These are phyloP conservation scores for Phytophthora boehmeriae DNA, from an alignment of 352 stramenopile species.

Conservation along the genomic window DNA sequence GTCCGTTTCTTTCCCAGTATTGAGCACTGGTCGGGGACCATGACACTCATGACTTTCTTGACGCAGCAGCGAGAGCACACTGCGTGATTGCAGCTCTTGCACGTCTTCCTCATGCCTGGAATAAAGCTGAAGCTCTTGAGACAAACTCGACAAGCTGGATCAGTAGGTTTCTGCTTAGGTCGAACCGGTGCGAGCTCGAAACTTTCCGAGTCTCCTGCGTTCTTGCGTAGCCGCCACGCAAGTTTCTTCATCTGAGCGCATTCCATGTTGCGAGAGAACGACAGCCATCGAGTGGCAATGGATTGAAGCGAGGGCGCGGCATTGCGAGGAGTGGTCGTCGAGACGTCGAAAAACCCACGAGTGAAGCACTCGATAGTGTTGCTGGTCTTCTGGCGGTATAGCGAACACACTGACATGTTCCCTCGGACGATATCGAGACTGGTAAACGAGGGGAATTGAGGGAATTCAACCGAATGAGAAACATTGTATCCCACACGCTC, in stretches of 20 bases:
- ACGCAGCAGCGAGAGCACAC: constrained; percentile 32
- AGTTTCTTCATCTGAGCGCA: constrained; percentile 37
- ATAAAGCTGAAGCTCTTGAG: constrained; percentile 28
- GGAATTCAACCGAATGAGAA: constrained; percentile 53
- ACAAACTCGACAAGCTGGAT: constrained; percentile 31
- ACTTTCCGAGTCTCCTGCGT: not conserved
- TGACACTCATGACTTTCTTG: constrained; percentile 37
- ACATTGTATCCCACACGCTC: constrained; percentile 52
- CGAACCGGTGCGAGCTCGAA: too few species aligned
- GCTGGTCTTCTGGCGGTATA: constrained; percentile 29
- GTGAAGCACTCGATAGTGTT: constrained; percentile 32
- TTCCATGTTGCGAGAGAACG: constrained; percentile 30
- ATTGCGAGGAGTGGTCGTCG: constrained; percentile 29
- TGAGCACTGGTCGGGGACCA: constrained; percentile 22
- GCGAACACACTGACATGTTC: constrained; percentile 35
- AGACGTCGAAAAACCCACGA: constrained; percentile 38
- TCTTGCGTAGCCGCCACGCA: constrained; percentile 30
- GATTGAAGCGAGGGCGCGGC: constrained; percentile 33
- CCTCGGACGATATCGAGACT: constrained; percentile 32
- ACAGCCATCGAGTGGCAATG: constrained; percentile 39
- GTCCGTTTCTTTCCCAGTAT: constrained; percentile 36
- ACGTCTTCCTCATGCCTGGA: constrained; percentile 21
- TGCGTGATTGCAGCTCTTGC: constrained; percentile 16
- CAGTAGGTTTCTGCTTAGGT: too few species aligned
- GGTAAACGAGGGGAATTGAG: constrained; percentile 36